Evolutionary conservation across 2,329 filamentous ascomycete genomes (phyloP).

Genomic region (Cordyceps pruinosa): DNA sequence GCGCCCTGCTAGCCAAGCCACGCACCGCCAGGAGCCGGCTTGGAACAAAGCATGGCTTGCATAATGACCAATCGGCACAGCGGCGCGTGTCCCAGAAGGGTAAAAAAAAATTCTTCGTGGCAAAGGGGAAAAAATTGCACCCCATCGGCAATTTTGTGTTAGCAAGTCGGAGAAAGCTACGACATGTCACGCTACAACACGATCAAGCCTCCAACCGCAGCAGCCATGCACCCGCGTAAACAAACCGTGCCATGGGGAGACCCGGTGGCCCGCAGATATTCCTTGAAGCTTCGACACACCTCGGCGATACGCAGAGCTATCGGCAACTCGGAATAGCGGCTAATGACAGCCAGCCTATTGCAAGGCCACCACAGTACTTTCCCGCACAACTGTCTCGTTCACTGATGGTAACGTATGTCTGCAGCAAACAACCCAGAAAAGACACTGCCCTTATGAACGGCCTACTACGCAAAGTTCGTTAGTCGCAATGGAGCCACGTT

Average conservation of each 20-base stretch:
- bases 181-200: neutral
- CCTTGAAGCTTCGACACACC: neutral
- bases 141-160: neutral
- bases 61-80: conserved; percentile 2
- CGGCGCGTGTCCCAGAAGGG: conserved; percentile 3
- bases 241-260: neutral
- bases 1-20: conserved; percentile 2
- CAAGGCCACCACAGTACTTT: neutral
- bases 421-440: neutral
- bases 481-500: neutral
- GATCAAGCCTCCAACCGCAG: neutral
- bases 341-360: neutral
- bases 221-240: too few species aligned
- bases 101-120: neutral
- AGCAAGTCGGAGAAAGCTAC: neutral
- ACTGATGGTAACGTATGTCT: neutral
- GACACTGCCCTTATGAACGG: too few species aligned
- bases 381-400: neutral
- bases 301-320: conserved; percentile 7
- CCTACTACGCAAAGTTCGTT: neutral
- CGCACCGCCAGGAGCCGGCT: conserved; percentile 1
- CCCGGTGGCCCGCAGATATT: conserved; percentile 1
- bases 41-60: conserved; percentile 8
- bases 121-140: neutral
- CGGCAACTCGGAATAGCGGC: conserved; percentile 1